Evolutionary conservation across 345 rosid species (phyloP).

Genomic region (Populus pruinosa): DNA sequence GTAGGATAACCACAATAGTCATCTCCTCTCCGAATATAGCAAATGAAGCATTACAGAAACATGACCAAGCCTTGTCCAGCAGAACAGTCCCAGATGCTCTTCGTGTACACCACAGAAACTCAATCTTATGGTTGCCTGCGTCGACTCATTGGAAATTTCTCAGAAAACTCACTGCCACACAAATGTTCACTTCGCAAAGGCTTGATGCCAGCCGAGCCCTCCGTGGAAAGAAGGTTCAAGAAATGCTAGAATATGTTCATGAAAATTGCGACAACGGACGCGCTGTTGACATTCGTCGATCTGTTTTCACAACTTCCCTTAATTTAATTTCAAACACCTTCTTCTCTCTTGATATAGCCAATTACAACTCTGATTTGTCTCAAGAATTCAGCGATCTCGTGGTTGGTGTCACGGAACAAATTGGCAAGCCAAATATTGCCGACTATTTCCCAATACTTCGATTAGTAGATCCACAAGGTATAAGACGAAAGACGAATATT

Average conservation of each 20-base stretch:
- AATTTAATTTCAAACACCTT: constrained; percentile 42
- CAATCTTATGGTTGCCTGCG: background rate
- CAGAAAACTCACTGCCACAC: background rate
- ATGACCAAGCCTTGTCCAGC: constrained; percentile 3
- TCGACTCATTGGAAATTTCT: constrained; percentile 11
- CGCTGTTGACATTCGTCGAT: constrained; percentile 33
- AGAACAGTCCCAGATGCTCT: background rate
- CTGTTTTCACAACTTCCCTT: constrained; percentile 33
- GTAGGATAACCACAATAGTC: background rate
- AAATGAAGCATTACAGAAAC: constrained; percentile 6
- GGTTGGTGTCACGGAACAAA: constrained; percentile 30
- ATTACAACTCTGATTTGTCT: constrained; percentile 10
- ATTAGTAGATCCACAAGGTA: constrained; percentile 45
- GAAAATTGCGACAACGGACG: background rate
- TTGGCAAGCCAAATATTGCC: constrained; percentile 39
- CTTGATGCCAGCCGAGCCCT: constrained; percentile 13
- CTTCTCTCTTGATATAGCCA: constrained; percentile 41
- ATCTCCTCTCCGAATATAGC: background rate
- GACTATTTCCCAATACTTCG: constrained; percentile 45
- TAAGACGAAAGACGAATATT: constrained; percentile 8
- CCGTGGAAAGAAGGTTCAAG: constrained; percentile 12
- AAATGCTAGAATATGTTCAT: constrained; percentile 7
- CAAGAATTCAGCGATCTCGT: constrained; percentile 38
- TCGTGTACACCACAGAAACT: background rate
- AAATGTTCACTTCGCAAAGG: constrained; percentile 15